phyloP scores from a whole-genome alignment of 23 red algal genomes.

The Gracilaria caudata region DNA sequence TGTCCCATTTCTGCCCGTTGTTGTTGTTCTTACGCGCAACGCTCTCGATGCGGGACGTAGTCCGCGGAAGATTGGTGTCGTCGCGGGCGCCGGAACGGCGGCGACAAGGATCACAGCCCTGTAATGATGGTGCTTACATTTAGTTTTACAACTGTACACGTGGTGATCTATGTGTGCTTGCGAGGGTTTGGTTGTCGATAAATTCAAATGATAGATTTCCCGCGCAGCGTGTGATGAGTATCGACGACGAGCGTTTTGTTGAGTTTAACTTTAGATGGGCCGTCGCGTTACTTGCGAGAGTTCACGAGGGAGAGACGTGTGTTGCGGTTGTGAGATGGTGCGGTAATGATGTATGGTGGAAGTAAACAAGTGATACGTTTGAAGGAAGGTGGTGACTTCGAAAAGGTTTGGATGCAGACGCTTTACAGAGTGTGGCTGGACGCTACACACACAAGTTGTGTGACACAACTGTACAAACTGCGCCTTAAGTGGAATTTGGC shows the following conservation, averaged over 20 bases:
- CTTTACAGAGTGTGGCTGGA: neutral
- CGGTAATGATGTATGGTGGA: neutral
- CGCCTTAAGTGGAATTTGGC: neutral
- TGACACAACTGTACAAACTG: neutral
- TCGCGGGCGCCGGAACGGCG: too few relatives aligned
- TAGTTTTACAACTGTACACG: neutral
- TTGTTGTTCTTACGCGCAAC: too few relatives aligned
- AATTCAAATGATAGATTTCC: constrained; percentile 1
- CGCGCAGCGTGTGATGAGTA: neutral
- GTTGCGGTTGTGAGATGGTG: neutral
- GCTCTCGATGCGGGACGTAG: too few relatives aligned
- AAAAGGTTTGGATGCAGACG: too few relatives aligned
- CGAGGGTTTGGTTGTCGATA: neutral
- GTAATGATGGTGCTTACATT: too few relatives aligned
- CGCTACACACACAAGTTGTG: too few relatives aligned
- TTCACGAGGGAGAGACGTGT: neutral
- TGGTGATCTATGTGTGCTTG: neutral
- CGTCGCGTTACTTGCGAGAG: neutral
- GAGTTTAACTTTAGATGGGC: too few relatives aligned
- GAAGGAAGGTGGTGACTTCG: too few relatives aligned
- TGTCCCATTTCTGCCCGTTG: neutral
- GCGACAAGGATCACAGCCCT: too few relatives aligned
- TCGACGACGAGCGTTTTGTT: neutral
- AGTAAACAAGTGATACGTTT: too few relatives aligned
- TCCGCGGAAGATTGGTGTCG: too few relatives aligned